Evolutionary conservation across 345 rosid genomes (phyloP), one percentile per base, ranked within the genome.

Genomic region (Citrus medica): DNA sequence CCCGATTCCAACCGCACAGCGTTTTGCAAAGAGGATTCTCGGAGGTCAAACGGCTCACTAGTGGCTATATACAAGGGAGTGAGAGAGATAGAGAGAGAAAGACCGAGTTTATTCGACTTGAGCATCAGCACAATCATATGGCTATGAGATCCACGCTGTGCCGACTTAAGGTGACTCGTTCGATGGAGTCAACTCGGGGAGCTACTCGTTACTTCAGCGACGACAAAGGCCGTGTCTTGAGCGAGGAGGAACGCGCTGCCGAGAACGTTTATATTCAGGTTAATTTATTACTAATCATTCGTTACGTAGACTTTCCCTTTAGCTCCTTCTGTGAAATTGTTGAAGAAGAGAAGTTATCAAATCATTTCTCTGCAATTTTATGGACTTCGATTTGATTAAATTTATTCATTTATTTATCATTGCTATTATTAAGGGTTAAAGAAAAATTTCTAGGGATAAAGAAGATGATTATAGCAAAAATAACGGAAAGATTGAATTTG

Each of bases 161-260:
- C 59, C 85, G 90, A 75, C 78, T 87, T 61, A 73, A 46, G 38
- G 21, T 90, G 69, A 85, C 77, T 64, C 89, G 93, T 19, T 42
- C 87, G 33, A 83, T 89, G 86, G 79, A 77, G 61, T 79, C 92
- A 78, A 67, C 83, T 82, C 90, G 86, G 4, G 87, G 93, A 27
- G 85, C 85, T 51, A 77, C 83, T 82, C 92, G 94, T 28, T 84
- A 74, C 85, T 87, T 94, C 81, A 86, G 92, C 81, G 95, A 92
- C 67, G 89, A 27, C 68, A 87, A 74, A 82, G 97, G 97, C 40
- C 90, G 92, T 37, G n/a, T 94, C 70, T 87, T 94, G 53, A 87
- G 94, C 79, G 97, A 94, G 73, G 97, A 94, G 88, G 96, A 94
- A 73, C 97, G 90, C 66, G 97, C 96, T 35, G 87, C 85, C 8